phyloP scores from a whole-genome alignment of 495 filamentous ascomycete genomes.

The Penicillium roqueforti region DNA sequence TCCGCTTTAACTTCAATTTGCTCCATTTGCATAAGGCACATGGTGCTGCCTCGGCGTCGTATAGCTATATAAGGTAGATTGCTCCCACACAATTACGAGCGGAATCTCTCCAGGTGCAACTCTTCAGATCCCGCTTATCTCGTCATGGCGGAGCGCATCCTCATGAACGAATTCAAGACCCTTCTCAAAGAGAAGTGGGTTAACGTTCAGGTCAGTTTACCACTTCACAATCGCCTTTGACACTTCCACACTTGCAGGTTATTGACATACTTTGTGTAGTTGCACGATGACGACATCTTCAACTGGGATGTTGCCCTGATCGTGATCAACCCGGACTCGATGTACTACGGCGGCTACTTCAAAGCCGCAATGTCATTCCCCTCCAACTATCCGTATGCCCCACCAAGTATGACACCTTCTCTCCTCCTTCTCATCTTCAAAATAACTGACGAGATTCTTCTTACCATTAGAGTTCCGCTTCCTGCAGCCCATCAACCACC shows the following conservation, averaged over 20 bases:
- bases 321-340: constrained; percentile 84
- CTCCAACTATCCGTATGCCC: constrained; percentile 82
- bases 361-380: constrained; percentile 84
- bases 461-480: constrained; percentile 68
- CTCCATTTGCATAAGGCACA: background rate
- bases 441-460: constrained; percentile 4
- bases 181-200: constrained; percentile 90
- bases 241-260: background rate
- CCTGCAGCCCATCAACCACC: constrained; percentile 75
- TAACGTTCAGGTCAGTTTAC: constrained; percentile 65
- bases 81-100: background rate
- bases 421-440: background rate
- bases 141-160: constrained; percentile 67
- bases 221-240: background rate
- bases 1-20: background rate
- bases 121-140: background rate
- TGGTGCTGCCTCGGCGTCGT: background rate
- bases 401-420: constrained; percentile 52
- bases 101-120: background rate
- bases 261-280: constrained; percentile 33
- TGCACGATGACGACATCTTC: constrained; percentile 72
- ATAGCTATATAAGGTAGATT: background rate
- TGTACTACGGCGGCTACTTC: constrained; percentile 92
- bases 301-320: constrained; percentile 85
- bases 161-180: constrained; percentile 85